Conservation (phyloP, 805 yeast genomes). For the Sungouiella blattae region DNA sequence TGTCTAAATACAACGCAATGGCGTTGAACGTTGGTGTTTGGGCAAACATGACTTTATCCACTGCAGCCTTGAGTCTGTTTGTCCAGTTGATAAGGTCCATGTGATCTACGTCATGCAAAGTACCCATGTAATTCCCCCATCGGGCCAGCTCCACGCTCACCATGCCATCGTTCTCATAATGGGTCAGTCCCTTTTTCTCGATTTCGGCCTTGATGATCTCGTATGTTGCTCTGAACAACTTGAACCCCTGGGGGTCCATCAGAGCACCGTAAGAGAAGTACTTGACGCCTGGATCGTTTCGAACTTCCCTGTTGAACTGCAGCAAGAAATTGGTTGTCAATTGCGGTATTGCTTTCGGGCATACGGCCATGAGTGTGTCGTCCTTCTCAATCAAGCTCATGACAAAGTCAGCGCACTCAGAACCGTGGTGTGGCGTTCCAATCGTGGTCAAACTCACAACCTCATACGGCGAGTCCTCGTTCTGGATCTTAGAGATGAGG, state of each 20-base stretch:
- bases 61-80: constrained; percentile 42
- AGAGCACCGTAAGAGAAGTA: constrained; percentile 85
- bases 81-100: constrained; percentile 85
- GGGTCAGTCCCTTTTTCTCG: constrained; percentile 19
- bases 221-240: constrained; percentile 64
- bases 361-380: constrained; percentile 14
- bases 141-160: constrained; percentile 73
- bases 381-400: constrained; percentile 29
- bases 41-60: constrained; percentile 28
- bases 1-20: constrained; percentile 62
- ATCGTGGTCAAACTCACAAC: constrained; percentile 79
- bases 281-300: constrained; percentile 56
- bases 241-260: constrained; percentile 59
- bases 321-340: constrained; percentile 55
- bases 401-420: constrained; percentile 74
- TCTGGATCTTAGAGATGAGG: constrained; percentile 53
- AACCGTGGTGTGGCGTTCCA: constrained; percentile 86
- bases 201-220: constrained; percentile 42
- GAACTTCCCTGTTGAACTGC: constrained; percentile 50
- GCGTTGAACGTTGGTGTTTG: constrained; percentile 54
- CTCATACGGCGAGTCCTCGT: constrained; percentile 38
- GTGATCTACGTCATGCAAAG: constrained; percentile 76
- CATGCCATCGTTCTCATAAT: constrained; percentile 78
- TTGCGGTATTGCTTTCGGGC: constrained; percentile 51
- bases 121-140: constrained; percentile 85